Evolutionary conservation across 352 stramenopile genomes (phyloP), one percentile per base, ranked within the genome.

Genomic region (Globisporangium echinulatum): DNA sequence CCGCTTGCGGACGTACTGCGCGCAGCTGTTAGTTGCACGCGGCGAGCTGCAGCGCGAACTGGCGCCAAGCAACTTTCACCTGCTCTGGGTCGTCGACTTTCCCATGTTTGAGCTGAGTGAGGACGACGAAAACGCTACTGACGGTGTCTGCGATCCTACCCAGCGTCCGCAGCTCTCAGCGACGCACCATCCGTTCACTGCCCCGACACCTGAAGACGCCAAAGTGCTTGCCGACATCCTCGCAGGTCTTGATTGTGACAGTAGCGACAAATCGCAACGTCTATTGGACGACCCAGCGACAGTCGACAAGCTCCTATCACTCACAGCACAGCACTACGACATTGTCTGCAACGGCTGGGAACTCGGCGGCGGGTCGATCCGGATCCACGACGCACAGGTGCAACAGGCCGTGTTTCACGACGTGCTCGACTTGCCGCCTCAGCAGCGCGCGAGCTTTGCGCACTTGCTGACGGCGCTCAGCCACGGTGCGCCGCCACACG

Each of bases 341-440:
- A 76, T 96, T 36, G 88, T 96, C 7, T 94, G 82, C 77, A 94
- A 96, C 61, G 88, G 88, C 52, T 90, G 75, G 79, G 88, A 96
- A 59, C 67, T 96, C 14, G 87, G 87, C 7, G 88, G 88, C 37
- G 88, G 88, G 3, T 94, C 82, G 38, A 91, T 96, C 61, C 83
- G 88, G 68, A 85, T 96, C 54, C 87, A 96, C 66, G 62, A 85
- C 38, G 69, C 76, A 2, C 72, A 77, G 42, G 52, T 94, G 54
- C 88, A 96, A 59, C 71, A 90, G 57, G 66, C 70, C 0, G 71
- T 96, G 8, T 92, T 96, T 19, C 72, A 90, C 56, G 70, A 92
- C 33, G 75, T 96, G 36, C 69, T 96, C 3, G 73, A 87, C 46
- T 64, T 96, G 8, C 77, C 85, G 7, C 47, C 66, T 7, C 59